phyloP scores from a whole-genome alignment of 768 basidiomycete species.

The Podaxis sp. region DNA sequence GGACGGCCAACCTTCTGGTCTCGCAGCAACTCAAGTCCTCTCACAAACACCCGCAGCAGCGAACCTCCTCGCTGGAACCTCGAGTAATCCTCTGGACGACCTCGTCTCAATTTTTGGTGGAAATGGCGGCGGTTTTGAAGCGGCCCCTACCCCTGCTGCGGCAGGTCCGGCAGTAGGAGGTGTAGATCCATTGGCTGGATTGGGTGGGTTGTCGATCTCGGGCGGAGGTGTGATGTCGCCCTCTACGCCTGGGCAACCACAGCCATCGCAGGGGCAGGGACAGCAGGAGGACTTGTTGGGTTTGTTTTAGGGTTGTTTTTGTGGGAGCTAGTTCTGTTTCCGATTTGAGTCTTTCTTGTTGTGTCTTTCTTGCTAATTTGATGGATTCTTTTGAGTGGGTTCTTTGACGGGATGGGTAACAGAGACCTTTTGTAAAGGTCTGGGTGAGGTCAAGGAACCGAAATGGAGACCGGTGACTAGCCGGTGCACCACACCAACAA shows the following conservation, averaged over 20 bases:
- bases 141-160: slow-evolving; percentile 15
- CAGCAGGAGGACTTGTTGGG: slow-evolving; percentile 50
- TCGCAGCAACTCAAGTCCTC: slow-evolving; percentile 76
- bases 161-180: slow-evolving; percentile 18
- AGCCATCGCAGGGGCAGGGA: slow-evolving; percentile 24
- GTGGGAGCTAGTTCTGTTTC: slow-evolving; percentile 6
- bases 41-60: slow-evolving; percentile 72
- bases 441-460: too few relatives aligned
- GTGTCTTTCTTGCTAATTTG: background rate
- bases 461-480: too few relatives aligned
- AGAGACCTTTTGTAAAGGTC: too few relatives aligned
- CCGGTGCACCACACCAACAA: too few relatives aligned
- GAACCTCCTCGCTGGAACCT: slow-evolving; percentile 74
- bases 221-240: slow-evolving; percentile 9
- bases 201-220: slow-evolving; percentile 13
- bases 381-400: too few relatives aligned
- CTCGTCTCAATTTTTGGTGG: slow-evolving; percentile 84
- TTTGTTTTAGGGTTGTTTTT: slow-evolving; percentile 39
- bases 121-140: slow-evolving; percentile 16
- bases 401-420: too few relatives aligned
- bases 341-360: slow-evolving; percentile 16
- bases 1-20: slow-evolving; percentile 68
- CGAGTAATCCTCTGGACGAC: slow-evolving; percentile 89
- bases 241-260: slow-evolving; percentile 28
- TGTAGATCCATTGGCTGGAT: slow-evolving; percentile 24